Conservation (phyloP, 2,329 filamentous ascomycete genomes). For the Pseudogymnoascus sp. region DNA sequence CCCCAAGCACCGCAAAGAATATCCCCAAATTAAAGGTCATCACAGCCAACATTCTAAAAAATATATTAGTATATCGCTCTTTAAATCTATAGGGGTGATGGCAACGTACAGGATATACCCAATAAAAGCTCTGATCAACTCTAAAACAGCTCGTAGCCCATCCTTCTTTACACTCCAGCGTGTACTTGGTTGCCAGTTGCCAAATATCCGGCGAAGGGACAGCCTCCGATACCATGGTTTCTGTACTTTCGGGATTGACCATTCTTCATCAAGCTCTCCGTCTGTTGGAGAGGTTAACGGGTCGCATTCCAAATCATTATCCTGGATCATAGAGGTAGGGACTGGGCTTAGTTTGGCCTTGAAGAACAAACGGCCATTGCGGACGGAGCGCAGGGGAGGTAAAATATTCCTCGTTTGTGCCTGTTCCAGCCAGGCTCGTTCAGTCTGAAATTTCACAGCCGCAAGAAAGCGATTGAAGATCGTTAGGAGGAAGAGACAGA, state of each 20-base stretch:
- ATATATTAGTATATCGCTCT: not conserved
- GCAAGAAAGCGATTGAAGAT: constrained; percentile 28
- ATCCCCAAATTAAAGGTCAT: constrained; percentile 30
- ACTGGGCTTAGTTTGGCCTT: not conserved
- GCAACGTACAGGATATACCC: constrained; percentile 26
- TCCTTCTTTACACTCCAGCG: not conserved
- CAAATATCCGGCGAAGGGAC: not conserved
- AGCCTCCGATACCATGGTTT: not conserved
- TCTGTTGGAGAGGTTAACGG: not conserved
- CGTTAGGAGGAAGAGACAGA: constrained; percentile 26
- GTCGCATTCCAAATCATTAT: not conserved
- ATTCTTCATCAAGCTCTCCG: not conserved
- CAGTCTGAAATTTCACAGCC: constrained; percentile 24
- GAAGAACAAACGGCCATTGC: not conserved
- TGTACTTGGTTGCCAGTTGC: not conserved
- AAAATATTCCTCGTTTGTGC: constrained; percentile 18
- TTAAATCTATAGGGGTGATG: not conserved
- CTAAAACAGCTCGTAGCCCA: constrained; percentile 3
- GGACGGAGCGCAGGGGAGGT: constrained; percentile 13
- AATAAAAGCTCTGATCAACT: constrained; percentile 24
- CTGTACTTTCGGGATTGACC: not conserved
- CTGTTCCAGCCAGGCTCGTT: constrained; percentile 15
- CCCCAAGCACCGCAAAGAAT: constrained; percentile 26
- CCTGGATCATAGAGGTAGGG: constrained; percentile 7
- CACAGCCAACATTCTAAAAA: constrained; percentile 26